Evolutionary conservation across 2,329 filamentous ascomycete species (phyloP).

Genomic region (Claviceps purpurea): DNA sequence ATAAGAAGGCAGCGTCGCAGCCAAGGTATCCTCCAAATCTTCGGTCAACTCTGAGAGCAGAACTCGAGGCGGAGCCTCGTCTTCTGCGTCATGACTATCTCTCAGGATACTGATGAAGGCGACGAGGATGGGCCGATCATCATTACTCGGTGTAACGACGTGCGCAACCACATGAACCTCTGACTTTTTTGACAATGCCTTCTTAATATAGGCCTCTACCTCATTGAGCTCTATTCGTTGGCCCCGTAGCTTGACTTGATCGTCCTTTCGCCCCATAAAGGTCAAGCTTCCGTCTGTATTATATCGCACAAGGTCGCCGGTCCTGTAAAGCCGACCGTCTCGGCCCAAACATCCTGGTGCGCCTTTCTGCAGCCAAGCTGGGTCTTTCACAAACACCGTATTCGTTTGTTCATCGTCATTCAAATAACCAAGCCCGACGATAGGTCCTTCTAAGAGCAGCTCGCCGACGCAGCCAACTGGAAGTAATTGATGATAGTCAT

Average conservation of each 20-base stretch:
- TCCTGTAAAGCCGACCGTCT: conserved; percentile 8
- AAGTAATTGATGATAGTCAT: neutral
- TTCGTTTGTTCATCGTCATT: neutral
- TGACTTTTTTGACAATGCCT: neutral
- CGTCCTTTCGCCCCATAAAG: conserved; percentile 13
- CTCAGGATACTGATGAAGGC: neutral
- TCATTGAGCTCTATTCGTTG: conserved; percentile 13
- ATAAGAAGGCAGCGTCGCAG: neutral
- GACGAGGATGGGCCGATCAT: neutral
- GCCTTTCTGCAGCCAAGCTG: neutral
- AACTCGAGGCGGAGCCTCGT: neutral
- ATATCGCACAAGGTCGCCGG: conserved; percentile 11
- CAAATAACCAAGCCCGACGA: neutral
- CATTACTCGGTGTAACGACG: too few species aligned
- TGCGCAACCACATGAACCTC: neutral
- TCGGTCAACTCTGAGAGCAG: neutral
- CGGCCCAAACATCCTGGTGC: conserved; percentile 3
- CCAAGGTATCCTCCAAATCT: neutral
- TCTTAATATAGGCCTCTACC: conserved; percentile 5
- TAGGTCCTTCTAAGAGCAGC: conserved; percentile 1
- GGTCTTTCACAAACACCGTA: neutral
- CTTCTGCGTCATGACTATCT: neutral
- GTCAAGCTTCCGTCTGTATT: conserved; percentile 10
- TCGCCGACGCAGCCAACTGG: conserved; percentile 1
- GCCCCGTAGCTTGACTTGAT: conserved; percentile 14